Conservation (phyloP, 768 basidiomycete species). For the Saitozyma sp. region DNA sequence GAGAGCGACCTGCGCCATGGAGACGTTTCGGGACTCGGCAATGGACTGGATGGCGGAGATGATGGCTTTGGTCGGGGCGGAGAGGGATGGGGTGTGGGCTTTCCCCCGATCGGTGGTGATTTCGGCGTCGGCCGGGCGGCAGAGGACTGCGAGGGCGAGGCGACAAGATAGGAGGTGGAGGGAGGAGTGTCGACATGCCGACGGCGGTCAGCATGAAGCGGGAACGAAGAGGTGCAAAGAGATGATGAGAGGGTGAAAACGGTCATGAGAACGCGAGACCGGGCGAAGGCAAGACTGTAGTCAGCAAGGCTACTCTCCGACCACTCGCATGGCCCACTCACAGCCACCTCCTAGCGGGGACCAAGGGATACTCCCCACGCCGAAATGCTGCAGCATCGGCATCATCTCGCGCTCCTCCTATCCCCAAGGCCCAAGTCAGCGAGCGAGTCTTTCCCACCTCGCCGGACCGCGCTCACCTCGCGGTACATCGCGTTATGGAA, state of each 20-base stretch:
- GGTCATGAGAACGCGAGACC: too few relatives aligned
- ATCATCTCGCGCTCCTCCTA: slow-evolving; percentile 50
- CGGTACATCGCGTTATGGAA: slow-evolving; percentile 65
- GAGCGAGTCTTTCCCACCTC: background rate
- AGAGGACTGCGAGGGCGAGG: slow-evolving; percentile 12
- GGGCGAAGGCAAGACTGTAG: too few relatives aligned
- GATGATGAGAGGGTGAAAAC: too few relatives aligned
- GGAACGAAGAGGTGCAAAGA: too few relatives aligned
- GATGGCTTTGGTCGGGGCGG: slow-evolving; percentile 52
- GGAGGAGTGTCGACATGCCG: background rate
- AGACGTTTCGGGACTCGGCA: slow-evolving; percentile 54
- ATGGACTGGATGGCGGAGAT: slow-evolving; percentile 56
- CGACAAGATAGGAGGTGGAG: background rate
- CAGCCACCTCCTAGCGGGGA: slow-evolving; percentile 54
- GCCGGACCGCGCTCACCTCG: slow-evolving; percentile 54
- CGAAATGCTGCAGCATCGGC: slow-evolving; percentile 51
- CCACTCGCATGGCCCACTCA: too few relatives aligned
- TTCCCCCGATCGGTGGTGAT: slow-evolving; percentile 13
- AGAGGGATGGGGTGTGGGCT: slow-evolving; percentile 7
- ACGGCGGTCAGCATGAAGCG: background rate
- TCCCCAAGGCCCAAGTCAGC: background rate
- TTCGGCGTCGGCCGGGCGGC: slow-evolving; percentile 19
- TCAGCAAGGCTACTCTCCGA: too few relatives aligned
- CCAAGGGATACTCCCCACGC: slow-evolving; percentile 63
- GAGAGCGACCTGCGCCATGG: slow-evolving; percentile 58